These are phyloP conservation scores for Ophiognomonia clavigignenti-juglandacearum DNA, from an alignment of 2,329 filamentous ascomycete genomes.

Conservation along the genomic window DNA sequence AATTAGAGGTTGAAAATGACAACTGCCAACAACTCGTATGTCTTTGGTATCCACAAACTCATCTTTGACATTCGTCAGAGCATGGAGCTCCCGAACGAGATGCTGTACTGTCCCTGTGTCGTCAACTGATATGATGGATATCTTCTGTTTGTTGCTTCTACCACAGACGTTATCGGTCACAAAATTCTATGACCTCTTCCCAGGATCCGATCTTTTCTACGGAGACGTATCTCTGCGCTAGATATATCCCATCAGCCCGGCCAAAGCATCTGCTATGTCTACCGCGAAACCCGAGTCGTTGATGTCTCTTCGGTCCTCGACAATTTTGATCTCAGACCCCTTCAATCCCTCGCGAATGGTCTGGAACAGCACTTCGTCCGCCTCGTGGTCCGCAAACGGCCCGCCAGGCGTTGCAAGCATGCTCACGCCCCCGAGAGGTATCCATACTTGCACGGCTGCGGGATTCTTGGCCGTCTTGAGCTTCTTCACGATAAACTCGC, in stretches of 20 bases:
- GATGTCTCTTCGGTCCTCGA: conserved; percentile 44
- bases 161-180: too few species aligned
- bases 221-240: too few species aligned
- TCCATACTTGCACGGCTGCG: conserved; percentile 46
- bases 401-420: conserved; percentile 49
- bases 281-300: conserved; percentile 50
- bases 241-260: conserved; percentile 25
- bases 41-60: too few species aligned
- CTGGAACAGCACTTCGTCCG: conserved; percentile 47
- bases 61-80: too few species aligned
- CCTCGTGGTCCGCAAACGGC: conserved; percentile 43
- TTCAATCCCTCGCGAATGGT: conserved; percentile 43
- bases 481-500: conserved; percentile 49
- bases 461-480: conserved; percentile 46
- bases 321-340: conserved; percentile 42
- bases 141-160: too few species aligned
- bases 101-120: too few species aligned
- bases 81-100: too few species aligned
- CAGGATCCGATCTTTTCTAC: too few species aligned
- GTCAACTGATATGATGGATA: too few species aligned
- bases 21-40: not conserved
- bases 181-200: too few species aligned
- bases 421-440: conserved; percentile 58
- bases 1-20: conserved; percentile 7
- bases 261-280: conserved; percentile 39